Evolutionary conservation across 257 asterid species (phyloP).

Genomic region (Thymus mandschuricus): DNA sequence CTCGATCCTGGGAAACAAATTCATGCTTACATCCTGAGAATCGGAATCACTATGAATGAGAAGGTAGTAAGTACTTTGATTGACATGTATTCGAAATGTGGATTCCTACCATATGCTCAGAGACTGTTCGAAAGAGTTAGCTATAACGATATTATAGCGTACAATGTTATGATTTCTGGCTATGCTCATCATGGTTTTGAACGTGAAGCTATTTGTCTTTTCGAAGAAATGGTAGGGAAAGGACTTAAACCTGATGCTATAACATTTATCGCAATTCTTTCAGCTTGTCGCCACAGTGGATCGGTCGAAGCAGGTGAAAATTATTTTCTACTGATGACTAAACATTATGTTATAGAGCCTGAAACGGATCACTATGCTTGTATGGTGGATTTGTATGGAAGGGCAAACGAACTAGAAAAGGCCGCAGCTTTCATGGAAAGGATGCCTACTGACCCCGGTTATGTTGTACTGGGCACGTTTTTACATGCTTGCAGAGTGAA

Average conservation of each 20-base stretch:
- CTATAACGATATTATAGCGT: constrained; percentile 54
- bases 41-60: constrained; percentile 50
- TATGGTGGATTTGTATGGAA: constrained; percentile 91
- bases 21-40: constrained; percentile 64
- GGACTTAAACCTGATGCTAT: constrained; percentile 72
- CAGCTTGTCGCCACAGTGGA: constrained; percentile 90
- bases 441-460: constrained; percentile 69
- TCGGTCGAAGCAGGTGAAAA: constrained; percentile 65
- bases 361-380: constrained; percentile 89
- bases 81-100: constrained; percentile 92
- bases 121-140: constrained; percentile 48
- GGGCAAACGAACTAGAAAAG: constrained; percentile 77
- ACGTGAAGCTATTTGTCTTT: constrained; percentile 56
- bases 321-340: constrained; percentile 68
- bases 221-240: constrained; percentile 54
- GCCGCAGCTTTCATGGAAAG: constrained; percentile 60
- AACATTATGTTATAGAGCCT: constrained; percentile 59
- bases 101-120: constrained; percentile 55
- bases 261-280: constrained; percentile 75
- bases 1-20: constrained; percentile 75
- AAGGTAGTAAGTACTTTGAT: constrained; percentile 60
- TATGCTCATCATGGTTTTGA: constrained; percentile 86
- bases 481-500: constrained; percentile 75
- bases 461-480: constrained; percentile 66
- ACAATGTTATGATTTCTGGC: constrained; percentile 84